These are phyloP conservation scores for Lathyrus sativus DNA, from an alignment of 306 rosid species.

Conservation along the genomic window DNA sequence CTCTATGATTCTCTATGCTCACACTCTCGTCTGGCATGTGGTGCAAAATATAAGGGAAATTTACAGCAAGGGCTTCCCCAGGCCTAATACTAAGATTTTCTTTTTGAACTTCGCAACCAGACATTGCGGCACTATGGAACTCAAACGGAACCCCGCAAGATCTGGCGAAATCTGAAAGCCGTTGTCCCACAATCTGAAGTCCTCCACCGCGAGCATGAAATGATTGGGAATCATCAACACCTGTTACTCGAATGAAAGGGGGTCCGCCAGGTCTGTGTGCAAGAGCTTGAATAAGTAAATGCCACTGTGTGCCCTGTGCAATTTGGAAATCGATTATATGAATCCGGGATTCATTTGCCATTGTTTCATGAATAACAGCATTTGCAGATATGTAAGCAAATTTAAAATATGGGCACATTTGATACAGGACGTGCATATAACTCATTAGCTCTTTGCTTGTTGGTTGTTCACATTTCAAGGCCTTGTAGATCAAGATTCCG, in stretches of 20 bases:
- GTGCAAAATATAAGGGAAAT: slow-evolving; percentile 75
- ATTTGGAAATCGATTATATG: slow-evolving; percentile 93
- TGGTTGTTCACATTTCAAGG: slow-evolving; percentile 79
- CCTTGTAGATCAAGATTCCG: slow-evolving; percentile 73
- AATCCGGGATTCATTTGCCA: slow-evolving; percentile 64
- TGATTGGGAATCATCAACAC: slow-evolving; percentile 87
- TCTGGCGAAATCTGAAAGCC: slow-evolving; percentile 50
- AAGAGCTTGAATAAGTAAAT: slow-evolving; percentile 58
- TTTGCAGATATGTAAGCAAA: slow-evolving; percentile 79
- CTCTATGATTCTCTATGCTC: slow-evolving; percentile 77
- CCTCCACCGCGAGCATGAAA: slow-evolving; percentile 89
- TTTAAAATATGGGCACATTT: slow-evolving; percentile 75
- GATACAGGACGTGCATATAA: slow-evolving; percentile 72
- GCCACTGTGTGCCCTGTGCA: slow-evolving; percentile 86
- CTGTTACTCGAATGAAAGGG: slow-evolving; percentile 64
- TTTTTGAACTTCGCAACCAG: slow-evolving; percentile 58
- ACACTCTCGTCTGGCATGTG: slow-evolving; percentile 98
- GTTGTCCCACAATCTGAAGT: slow-evolving; percentile 64
- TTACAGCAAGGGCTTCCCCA: slow-evolving; percentile 78
- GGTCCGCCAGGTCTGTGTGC: slow-evolving; percentile 68
- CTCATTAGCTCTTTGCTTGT: slow-evolving; percentile 74
- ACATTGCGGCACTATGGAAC: slow-evolving; percentile 73
- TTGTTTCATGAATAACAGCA: slow-evolving; percentile 62
- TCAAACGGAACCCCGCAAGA: slow-evolving; percentile 61
- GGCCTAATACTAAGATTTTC: slow-evolving; percentile 47